These are phyloP conservation scores for Boletus reticuloceps DNA, from an alignment of 768 basidiomycete species.

Conservation along the genomic window DNA sequence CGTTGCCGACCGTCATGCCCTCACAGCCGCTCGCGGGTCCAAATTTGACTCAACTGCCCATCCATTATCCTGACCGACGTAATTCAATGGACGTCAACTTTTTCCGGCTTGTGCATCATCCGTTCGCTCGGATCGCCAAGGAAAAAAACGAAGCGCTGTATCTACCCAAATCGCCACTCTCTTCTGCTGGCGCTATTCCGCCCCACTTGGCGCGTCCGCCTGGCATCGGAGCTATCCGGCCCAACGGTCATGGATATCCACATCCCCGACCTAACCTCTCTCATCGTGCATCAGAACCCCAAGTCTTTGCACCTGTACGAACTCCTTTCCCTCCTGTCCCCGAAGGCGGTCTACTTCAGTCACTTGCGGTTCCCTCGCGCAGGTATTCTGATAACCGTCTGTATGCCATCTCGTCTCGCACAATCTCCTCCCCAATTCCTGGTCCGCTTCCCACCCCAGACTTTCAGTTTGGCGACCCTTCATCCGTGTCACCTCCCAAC, in stretches of 20 bases:
- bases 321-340: slow-evolving; percentile 34
- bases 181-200: slow-evolving; percentile 29
- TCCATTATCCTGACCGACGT: slow-evolving; percentile 35
- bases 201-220: slow-evolving; percentile 37
- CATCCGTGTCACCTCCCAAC: slow-evolving; percentile 42
- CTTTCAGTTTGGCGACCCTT: slow-evolving; percentile 64
- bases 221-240: slow-evolving; percentile 42
- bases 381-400: slow-evolving; percentile 45
- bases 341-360: slow-evolving; percentile 16
- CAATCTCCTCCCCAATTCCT: slow-evolving; percentile 43
- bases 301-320: slow-evolving; percentile 37
- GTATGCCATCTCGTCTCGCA: slow-evolving; percentile 47
- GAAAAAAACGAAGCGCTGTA: slow-evolving; percentile 35
- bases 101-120: slow-evolving; percentile 51
- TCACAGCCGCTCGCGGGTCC: slow-evolving; percentile 22
- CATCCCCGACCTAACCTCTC: slow-evolving; percentile 32
- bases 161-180: slow-evolving; percentile 33
- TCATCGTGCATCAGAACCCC: slow-evolving; percentile 33
- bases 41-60: slow-evolving; percentile 35
- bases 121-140: slow-evolving; percentile 32
- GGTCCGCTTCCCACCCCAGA: slow-evolving; percentile 62
- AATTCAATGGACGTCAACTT: slow-evolving; percentile 42
- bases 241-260: slow-evolving; percentile 45
- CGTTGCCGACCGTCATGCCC: slow-evolving; percentile 45
- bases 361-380: slow-evolving; percentile 14